phyloP scores from a whole-genome alignment of 2,329 filamentous ascomycete genomes.

The Diaporthe destruens region DNA sequence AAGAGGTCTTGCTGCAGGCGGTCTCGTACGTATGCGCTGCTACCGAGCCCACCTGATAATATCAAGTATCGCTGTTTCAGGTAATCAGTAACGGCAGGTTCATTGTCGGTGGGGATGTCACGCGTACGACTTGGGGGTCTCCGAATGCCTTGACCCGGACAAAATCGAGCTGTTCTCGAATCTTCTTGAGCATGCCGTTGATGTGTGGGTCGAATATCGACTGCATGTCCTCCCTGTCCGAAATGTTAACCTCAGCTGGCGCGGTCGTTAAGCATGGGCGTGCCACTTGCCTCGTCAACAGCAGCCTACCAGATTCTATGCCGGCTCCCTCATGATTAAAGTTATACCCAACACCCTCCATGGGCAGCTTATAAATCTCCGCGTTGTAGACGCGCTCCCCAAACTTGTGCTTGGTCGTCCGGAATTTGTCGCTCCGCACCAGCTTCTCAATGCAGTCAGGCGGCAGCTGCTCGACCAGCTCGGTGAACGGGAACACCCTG shows the following conservation, averaged over 20 bases:
- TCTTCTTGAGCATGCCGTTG: conserved; percentile 54
- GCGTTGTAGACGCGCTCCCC: conserved; percentile 59
- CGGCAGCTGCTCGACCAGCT: conserved; percentile 52
- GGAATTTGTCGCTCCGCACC: conserved; percentile 55
- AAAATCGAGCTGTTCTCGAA: conserved; percentile 57
- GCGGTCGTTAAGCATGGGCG: too few relatives aligned
- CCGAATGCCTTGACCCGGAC: conserved; percentile 49
- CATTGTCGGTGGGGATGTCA: too few relatives aligned
- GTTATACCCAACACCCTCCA: conserved; percentile 58
- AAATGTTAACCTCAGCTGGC: neutral
- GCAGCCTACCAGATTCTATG: conserved; percentile 56
- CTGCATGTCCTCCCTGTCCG: conserved; percentile 57
- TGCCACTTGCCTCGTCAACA: conserved; percentile 53
- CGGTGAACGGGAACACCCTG: conserved; percentile 53
- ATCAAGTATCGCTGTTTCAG: conserved; percentile 55
- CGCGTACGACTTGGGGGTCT: conserved; percentile 52
- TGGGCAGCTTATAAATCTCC: conserved; percentile 55
- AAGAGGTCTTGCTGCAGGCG: conserved; percentile 54
- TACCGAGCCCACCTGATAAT: conserved; percentile 60
- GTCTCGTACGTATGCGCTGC: conserved; percentile 60
- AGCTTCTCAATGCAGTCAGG: conserved; percentile 53
- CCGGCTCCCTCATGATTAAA: conserved; percentile 54
- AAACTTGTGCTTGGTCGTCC: conserved; percentile 57
- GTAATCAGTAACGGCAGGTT: conserved; percentile 14
- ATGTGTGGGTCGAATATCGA: conserved; percentile 58